Evolutionary conservation across 192 early-diverging fungal species (phyloP).

Genomic region (Tieghemiomyces parasiticus): DNA sequence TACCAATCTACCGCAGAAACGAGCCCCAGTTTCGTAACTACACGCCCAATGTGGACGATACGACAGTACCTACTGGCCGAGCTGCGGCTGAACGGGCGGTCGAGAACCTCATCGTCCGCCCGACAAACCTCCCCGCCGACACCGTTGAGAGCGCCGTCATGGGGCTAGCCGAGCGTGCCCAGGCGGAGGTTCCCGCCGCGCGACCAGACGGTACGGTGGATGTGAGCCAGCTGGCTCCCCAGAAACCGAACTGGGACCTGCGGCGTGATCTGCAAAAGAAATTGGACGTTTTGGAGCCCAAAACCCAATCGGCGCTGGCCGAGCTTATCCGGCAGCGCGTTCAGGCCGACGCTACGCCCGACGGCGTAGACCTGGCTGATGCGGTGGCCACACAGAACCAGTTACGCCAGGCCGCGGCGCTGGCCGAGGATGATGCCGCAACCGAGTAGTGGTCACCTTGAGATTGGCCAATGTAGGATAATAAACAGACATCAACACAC

Average conservation of each 20-base stretch:
- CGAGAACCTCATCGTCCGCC: no score
- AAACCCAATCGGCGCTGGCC: slow-evolving; percentile 52
- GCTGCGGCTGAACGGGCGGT: no score
- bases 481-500: no score
- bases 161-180: slow-evolving; percentile 13
- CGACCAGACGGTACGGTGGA: slow-evolving; percentile 27
- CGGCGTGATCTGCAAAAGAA: slow-evolving; percentile 73
- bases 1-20: no score
- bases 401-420: background rate
- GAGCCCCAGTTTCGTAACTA: no score
- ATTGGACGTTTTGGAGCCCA: slow-evolving; percentile 50
- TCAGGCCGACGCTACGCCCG: slow-evolving; percentile 14
- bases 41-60: no score
- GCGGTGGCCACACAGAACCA: slow-evolving; percentile 15
- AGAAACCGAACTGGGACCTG: slow-evolving; percentile 82
- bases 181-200: slow-evolving; percentile 12
- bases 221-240: slow-evolving; percentile 65
- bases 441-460: no score
- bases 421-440: background rate
- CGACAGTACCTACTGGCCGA: no score
- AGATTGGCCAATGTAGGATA: no score
- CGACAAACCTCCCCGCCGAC: background rate
- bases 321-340: slow-evolving; percentile 54
- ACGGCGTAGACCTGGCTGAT: slow-evolving; percentile 11
- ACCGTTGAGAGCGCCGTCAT: slow-evolving; percentile 11